These are phyloP conservation scores for Laburnicola sp. DNA, from an alignment of 2,329 filamentous ascomycete species.

Conservation along the genomic window DNA sequence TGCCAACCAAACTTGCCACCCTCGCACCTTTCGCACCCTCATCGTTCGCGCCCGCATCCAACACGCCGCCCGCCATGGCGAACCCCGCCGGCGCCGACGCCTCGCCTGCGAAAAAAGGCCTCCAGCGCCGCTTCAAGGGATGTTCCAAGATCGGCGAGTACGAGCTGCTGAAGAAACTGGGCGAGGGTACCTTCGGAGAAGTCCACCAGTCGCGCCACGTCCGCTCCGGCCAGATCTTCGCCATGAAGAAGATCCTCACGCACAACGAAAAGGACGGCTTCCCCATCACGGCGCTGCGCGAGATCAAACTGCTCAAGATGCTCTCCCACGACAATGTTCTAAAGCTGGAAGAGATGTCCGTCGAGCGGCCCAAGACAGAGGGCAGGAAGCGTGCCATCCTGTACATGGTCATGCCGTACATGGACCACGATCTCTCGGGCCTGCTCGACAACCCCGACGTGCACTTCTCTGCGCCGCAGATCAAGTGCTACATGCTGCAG, in stretches of 20 bases:
- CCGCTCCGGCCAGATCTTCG: constrained; percentile 74
- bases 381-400: constrained; percentile 72
- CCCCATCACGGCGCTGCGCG: constrained; percentile 94
- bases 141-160: constrained; percentile 84
- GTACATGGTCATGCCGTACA: constrained; percentile 99
- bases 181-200: constrained; percentile 95
- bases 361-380: constrained; percentile 69
- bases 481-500: constrained; percentile 97
- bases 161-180: constrained; percentile 79
- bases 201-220: constrained; percentile 86
- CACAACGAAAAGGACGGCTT: constrained; percentile 99
- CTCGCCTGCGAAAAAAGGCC: constrained; percentile 52
- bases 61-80: constrained; percentile 22
- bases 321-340: constrained; percentile 90
- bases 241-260: constrained; percentile 98
- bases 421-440: constrained; percentile 98
- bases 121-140: constrained; percentile 69
- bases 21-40: neutral
- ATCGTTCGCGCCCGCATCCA: neutral
- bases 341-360: constrained; percentile 90
- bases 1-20: neutral
- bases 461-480: constrained; percentile 82
- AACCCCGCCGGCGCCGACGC: constrained; percentile 19
- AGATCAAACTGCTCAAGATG: constrained; percentile 96
- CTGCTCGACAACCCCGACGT: constrained; percentile 94